Percentiles rank a stretch among this genome's conserved stretches.
These are phyloP conservation scores for Chrysosporium queenslandicum DNA, from an alignment of 2,329 filamentous ascomycete species.

Conservation along the genomic window DNA sequence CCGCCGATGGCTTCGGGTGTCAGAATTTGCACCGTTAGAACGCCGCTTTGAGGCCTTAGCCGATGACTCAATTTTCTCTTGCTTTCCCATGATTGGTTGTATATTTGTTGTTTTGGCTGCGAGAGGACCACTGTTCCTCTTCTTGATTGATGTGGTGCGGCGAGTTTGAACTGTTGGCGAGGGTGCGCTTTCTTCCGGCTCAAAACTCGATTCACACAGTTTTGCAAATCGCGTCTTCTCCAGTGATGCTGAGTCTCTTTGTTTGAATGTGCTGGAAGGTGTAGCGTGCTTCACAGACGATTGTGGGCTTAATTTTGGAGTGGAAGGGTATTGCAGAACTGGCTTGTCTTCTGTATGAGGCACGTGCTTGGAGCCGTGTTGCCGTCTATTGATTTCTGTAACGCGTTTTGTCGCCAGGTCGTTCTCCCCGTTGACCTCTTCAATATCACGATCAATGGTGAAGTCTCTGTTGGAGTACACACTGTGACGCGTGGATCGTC, in stretches of 20 bases:
- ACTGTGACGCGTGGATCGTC: conserved; percentile 42
- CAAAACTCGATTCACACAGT: conserved; percentile 25
- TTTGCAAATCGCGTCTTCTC: conserved; percentile 12
- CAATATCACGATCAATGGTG: conserved; percentile 32
- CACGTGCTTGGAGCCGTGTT: conserved; percentile 45
- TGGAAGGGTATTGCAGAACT: conserved; percentile 15
- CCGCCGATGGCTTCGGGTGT: conserved; percentile 29
- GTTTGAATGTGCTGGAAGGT: not conserved
- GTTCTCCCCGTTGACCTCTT: conserved; percentile 37
- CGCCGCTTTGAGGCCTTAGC: conserved; percentile 23
- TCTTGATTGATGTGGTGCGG: conserved; percentile 31
- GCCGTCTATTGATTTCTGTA: conserved; percentile 48
- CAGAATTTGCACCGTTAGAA: conserved; percentile 24
- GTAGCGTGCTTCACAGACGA: conserved; percentile 14
- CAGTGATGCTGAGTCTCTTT: not conserved
- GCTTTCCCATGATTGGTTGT: conserved; percentile 20
- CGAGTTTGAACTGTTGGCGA: conserved; percentile 59
- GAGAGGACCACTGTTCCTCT: conserved; percentile 23
- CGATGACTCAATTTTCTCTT: conserved; percentile 23
- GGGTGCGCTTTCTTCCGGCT: conserved; percentile 55
- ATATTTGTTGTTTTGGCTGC: conserved; percentile 24
- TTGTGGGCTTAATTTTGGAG: conserved; percentile 20
- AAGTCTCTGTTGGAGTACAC: conserved; percentile 33
- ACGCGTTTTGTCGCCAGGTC: conserved; percentile 50
- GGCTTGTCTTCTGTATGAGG: conserved; percentile 33